Conservation (phyloP, 768 basidiomycete genomes). For the Pisolithus albus region DNA sequence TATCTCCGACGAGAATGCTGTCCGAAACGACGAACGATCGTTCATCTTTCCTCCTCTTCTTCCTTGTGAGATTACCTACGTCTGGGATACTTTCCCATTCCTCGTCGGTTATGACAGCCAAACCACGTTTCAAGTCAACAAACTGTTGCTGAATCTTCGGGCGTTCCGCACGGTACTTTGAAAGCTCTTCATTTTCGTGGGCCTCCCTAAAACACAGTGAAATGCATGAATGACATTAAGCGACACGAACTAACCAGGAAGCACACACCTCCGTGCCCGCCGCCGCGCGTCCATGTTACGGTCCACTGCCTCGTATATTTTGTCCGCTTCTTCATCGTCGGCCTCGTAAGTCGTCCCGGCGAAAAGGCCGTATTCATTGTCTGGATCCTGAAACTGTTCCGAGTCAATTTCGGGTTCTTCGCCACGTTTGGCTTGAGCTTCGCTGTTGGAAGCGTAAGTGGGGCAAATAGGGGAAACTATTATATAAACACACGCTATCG, state of each 20-base stretch:
- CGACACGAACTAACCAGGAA: constrained; percentile 35
- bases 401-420: constrained; percentile 86
- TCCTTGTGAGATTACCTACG: constrained; percentile 91
- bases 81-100: constrained; percentile 97
- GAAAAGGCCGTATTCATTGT: constrained; percentile 94
- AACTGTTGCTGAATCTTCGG: constrained; percentile 97
- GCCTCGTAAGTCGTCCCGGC: constrained; percentile 94
- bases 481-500: constrained; percentile 62
- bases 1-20: constrained; percentile 83
- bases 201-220: constrained; percentile 50
- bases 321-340: constrained; percentile 96
- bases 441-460: constrained; percentile 39
- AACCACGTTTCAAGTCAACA: constrained; percentile 86
- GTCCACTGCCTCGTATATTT: constrained; percentile 91
- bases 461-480: not conserved
- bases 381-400: constrained; percentile 93
- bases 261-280: constrained; percentile 65
- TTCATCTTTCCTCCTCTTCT: constrained; percentile 82
- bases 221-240: constrained; percentile 23
- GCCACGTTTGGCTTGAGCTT: constrained; percentile 78
- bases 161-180: constrained; percentile 74
- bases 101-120: constrained; percentile 77
- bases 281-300: constrained; percentile 84
- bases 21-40: constrained; percentile 88
- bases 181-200: constrained; percentile 65